phyloP scores from a whole-genome alignment of 2,329 filamentous ascomycete genomes.

The Claviceps digitariae region DNA sequence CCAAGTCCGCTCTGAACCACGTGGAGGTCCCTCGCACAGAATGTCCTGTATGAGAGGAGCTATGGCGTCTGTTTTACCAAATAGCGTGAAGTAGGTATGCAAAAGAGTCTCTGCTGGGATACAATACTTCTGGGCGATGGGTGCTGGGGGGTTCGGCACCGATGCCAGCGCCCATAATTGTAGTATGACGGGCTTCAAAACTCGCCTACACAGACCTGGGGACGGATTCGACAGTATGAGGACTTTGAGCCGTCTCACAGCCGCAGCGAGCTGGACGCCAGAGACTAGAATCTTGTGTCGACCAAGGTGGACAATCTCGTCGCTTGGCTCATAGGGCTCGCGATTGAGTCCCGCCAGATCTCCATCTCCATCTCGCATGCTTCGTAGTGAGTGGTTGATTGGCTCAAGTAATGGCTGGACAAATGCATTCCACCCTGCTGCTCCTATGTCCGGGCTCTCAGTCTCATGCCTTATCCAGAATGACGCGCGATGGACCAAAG shows the following conservation, averaged over 20 bases:
- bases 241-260: constrained; percentile 40
- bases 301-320: constrained; percentile 32
- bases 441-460: constrained; percentile 20
- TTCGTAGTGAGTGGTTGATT: constrained; percentile 31
- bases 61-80: constrained; percentile 36
- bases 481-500: neutral
- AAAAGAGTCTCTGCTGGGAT: constrained; percentile 36
- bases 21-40: constrained; percentile 36
- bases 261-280: constrained; percentile 31
- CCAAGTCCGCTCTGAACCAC: constrained; percentile 31
- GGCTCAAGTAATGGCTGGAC: constrained; percentile 41
- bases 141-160: constrained; percentile 26
- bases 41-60: constrained; percentile 38
- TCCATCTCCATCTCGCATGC: neutral
- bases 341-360: constrained; percentile 4
- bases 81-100: constrained; percentile 43
- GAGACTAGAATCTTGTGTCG: constrained; percentile 30
- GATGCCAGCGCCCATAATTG: constrained; percentile 51
- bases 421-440: constrained; percentile 49
- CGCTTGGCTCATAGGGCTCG: constrained; percentile 14
- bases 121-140: constrained; percentile 25
- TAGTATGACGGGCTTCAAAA: constrained; percentile 44
- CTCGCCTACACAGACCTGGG: constrained; percentile 47
- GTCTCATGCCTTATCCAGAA: neutral
- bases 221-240: constrained; percentile 52